phyloP scores from a whole-genome alignment of 495 filamentous ascomycete genomes.

The Astrocystis sublimbata region DNA sequence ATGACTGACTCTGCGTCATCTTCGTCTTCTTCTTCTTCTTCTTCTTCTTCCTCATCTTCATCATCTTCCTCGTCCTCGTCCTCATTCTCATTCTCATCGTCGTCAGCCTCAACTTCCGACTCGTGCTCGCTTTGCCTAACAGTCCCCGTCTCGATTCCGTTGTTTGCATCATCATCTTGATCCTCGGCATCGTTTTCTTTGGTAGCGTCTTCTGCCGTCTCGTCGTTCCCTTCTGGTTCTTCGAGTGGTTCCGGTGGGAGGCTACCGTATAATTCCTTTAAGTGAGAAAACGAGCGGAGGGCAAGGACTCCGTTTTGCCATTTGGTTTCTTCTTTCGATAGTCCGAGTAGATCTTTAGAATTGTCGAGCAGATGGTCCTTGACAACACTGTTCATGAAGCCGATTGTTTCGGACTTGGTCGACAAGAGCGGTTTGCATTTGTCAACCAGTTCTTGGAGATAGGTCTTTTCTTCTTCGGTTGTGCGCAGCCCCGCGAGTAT shows the following conservation, averaged over 20 bases:
- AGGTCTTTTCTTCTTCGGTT: constrained; percentile 28
- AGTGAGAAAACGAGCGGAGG: constrained; percentile 35
- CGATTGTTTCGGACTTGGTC: constrained; percentile 25
- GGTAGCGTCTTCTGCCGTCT: constrained; percentile 3
- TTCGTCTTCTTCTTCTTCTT: background rate
- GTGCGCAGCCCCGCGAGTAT: constrained; percentile 33
- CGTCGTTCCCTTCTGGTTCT: constrained; percentile 10
- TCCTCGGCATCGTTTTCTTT: constrained; percentile 8
- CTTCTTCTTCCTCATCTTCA: constrained; percentile 13
- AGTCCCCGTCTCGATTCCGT: background rate
- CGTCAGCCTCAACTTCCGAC: background rate
- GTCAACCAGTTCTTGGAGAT: constrained; percentile 32
- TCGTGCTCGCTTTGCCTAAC: constrained; percentile 8
- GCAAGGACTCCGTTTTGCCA: constrained; percentile 43
- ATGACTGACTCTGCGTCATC: background rate
- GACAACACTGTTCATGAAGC: constrained; percentile 36
- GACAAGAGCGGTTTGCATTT: constrained; percentile 37
- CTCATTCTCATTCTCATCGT: constrained; percentile 7
- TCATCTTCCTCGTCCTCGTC: constrained; percentile 21
- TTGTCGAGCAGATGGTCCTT: constrained; percentile 36
- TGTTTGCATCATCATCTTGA: constrained; percentile 20
- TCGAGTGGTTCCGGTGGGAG: constrained; percentile 6
- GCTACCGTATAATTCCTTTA: constrained; percentile 31
- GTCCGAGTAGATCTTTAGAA: constrained; percentile 32
- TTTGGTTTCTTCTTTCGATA: constrained; percentile 38